Base-by-base conservation (phyloP, 2,329 filamentous ascomycete genomes). In the Paracoccidioides lutzii region DNA sequence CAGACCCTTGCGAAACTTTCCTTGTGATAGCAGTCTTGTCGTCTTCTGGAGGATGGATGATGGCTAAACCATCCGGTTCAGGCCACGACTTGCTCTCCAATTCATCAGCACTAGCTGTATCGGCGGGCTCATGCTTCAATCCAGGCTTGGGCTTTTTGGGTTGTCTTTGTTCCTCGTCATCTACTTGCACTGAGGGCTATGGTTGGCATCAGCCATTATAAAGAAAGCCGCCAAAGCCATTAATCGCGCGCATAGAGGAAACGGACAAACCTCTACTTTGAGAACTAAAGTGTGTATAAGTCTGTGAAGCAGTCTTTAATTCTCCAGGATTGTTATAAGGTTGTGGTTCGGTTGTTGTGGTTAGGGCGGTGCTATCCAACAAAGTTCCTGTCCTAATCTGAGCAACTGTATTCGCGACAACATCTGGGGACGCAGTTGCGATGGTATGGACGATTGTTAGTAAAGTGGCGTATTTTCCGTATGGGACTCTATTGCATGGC, bases 401-500 rank as follows among this genome's bases (percentile, higher is more conserved):
- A 8, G 55, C 50, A 35, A 56, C 55, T n/a, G 50, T 49, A 14
- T 53, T 53, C 6, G 55, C 50, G 10, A 53, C 50, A 5, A 48
- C 37, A 38, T 53, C 55, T 46, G 50, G 41, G 7, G 55, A 33
- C n/a, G 49, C 55, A 48, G 55, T 43, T 7, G 50, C 50, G 28
- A 56, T 56, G 9, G 43, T 51, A 30, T 48, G 32, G 12, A 56
- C 4, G 9, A 56, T 53, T 48, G 15, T n/a, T 33, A 41, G 15
- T 32, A 55, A 38, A 10, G 42, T 30, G 10, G 33, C 45, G 28
- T 56, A 54, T 12, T 53, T 49, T 38, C 53, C 49, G 28, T 46
- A 53, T 6, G 41, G 49, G 22, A 42, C 53, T 3, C 15, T 3
- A 32, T 49, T 45, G 32, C 22, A 3, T 4, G 14, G 28, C 33